These are phyloP conservation scores for Ophiocordyceps sinensis DNA, from an alignment of 2,329 filamentous ascomycete species.

Conservation along the genomic window DNA sequence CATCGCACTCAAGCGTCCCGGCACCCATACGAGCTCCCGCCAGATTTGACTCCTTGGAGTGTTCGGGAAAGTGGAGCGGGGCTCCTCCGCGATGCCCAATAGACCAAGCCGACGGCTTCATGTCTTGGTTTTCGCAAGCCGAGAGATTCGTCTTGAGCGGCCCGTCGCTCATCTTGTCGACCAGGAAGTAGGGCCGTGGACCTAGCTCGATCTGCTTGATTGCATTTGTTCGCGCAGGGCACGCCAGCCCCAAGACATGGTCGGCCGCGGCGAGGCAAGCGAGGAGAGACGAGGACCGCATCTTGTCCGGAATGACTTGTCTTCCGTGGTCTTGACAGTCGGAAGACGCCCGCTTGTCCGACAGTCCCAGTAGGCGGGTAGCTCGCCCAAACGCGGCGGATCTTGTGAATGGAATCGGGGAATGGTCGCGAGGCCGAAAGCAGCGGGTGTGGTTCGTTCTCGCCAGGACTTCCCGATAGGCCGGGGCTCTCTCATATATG, in stretches of 20 bases:
- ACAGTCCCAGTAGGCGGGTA: no score
- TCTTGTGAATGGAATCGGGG: no score
- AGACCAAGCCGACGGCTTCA: conserved; percentile 38
- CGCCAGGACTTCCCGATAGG: no score
- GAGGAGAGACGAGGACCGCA: conserved; percentile 5
- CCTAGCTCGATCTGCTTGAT: conserved; percentile 42
- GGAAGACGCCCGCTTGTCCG: no score
- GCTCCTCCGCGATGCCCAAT: conserved; percentile 50
- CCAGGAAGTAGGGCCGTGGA: conserved; percentile 48
- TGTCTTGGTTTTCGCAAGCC: conserved; percentile 39
- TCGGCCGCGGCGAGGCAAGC: conserved; percentile 15
- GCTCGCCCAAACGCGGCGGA: no score
- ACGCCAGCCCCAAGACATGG: conserved; percentile 14
- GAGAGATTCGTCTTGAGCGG: conserved; percentile 44
- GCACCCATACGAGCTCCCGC: conserved; percentile 54
- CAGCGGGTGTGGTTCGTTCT: no score
- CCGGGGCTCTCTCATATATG: no score
- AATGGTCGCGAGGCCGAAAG: no score
- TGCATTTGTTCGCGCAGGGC: conserved; percentile 12
- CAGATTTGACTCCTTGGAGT: conserved; percentile 42
- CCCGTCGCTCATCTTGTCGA: conserved; percentile 46
- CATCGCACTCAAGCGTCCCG: conserved; percentile 53
- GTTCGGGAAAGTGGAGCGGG: conserved; percentile 49
- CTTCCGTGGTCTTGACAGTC: no score
- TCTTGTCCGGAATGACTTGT: no score